Conservation (phyloP, 2,329 filamentous ascomycete genomes). For the Aplosporella prunicola region DNA sequence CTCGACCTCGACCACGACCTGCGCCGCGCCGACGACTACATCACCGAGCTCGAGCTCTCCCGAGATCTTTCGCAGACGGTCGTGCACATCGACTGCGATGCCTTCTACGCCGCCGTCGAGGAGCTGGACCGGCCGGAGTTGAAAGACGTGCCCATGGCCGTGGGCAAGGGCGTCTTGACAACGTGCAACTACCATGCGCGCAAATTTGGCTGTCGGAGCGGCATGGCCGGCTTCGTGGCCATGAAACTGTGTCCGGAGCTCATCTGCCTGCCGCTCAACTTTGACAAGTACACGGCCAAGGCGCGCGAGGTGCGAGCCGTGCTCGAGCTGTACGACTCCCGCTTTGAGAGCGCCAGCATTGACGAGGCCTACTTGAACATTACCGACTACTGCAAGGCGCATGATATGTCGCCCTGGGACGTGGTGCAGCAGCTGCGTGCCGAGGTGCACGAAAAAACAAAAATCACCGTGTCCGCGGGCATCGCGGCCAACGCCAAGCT, state of each 20-base stretch:
- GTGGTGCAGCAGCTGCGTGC: slow-evolving; percentile 68
- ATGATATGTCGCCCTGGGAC: slow-evolving; percentile 59
- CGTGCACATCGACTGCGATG: slow-evolving; percentile 93
- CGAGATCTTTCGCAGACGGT: slow-evolving; percentile 77
- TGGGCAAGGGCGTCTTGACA: slow-evolving; percentile 63
- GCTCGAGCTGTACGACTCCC: slow-evolving; percentile 75
- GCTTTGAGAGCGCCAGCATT: slow-evolving; percentile 88
- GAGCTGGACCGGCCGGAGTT: slow-evolving; percentile 67
- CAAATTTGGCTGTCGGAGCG: slow-evolving; percentile 81
- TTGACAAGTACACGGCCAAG: slow-evolving; percentile 83
- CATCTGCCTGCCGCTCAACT: slow-evolving; percentile 73
- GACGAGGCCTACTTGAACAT: slow-evolving; percentile 97
- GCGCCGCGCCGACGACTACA: slow-evolving; percentile 69
- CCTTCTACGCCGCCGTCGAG: slow-evolving; percentile 94
- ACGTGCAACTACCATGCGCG: slow-evolving; percentile 83
- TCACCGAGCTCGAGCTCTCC: slow-evolving; percentile 66
- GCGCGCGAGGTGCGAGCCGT: slow-evolving; percentile 78
- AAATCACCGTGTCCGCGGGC: slow-evolving; percentile 85
- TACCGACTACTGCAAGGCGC: slow-evolving; percentile 66
- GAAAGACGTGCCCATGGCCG: slow-evolving; percentile 78
- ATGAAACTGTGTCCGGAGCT: slow-evolving; percentile 86
- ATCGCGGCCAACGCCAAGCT: slow-evolving; percentile 90
- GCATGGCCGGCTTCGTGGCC: slow-evolving; percentile 94
- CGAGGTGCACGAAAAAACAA: slow-evolving; percentile 65
- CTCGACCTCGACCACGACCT: slow-evolving; percentile 64